Evolutionary conservation across 2,329 filamentous ascomycete species (phyloP).

Genomic region (Aspergillus nomiae): DNA sequence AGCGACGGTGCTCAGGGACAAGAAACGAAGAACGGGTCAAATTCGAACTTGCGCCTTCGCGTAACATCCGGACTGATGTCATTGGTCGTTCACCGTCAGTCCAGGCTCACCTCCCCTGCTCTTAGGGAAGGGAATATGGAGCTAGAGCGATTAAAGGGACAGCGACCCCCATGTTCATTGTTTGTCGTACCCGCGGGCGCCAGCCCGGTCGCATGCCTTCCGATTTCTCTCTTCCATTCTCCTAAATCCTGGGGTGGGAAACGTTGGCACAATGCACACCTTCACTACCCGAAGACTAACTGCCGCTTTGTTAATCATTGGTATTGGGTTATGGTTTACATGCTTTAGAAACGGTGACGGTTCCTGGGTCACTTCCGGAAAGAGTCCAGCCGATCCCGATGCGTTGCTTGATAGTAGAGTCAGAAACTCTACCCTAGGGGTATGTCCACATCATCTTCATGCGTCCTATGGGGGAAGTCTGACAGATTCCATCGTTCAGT

Average conservation of each 20-base stretch:
- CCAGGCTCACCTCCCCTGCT: not conserved
- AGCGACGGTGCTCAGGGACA: not conserved
- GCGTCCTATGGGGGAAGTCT: not conserved
- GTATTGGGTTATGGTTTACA: not conserved
- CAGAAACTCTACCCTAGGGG: constrained; percentile 4
- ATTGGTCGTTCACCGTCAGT: not conserved
- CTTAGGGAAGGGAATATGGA: not conserved
- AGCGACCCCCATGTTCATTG: not conserved
- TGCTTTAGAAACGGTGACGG: not conserved
- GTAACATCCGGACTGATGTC: not conserved
- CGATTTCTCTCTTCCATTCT: not conserved
- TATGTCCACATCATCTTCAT: not conserved
- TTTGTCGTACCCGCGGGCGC: not conserved
- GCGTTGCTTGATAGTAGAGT: not conserved
- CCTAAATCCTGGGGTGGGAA: not conserved
- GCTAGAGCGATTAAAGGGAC: not conserved
- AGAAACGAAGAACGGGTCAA: not conserved
- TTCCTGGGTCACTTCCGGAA: not conserved
- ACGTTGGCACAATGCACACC: not conserved
- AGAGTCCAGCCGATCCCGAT: not conserved
- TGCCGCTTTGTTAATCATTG: not conserved
- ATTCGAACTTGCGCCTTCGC: not conserved
- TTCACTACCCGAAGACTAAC: not conserved
- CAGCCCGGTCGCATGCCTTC: not conserved
- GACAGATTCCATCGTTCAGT: not conserved